Base-by-base conservation (phyloP, 1,284 basidiomycete species). In the Rhodotorula sp. region DNA sequence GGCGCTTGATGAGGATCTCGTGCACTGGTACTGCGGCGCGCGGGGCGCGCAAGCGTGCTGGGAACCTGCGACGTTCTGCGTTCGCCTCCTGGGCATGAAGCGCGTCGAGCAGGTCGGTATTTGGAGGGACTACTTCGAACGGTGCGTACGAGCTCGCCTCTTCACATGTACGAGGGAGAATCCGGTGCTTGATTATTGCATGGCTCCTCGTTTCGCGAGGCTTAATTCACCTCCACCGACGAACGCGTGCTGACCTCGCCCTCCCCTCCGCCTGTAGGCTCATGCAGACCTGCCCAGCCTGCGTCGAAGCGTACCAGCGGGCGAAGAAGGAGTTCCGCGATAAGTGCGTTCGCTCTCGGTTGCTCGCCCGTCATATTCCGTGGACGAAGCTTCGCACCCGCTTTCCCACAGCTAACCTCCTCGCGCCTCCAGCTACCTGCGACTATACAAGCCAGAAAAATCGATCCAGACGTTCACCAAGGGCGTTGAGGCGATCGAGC, bases 11-110 rank as follows among this genome's bases (percentile, higher is more conserved):
- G 36, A 32, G 8, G 34, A 15, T 12, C 32, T 72, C 27, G 75
- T 76, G 21, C 75, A 76, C 55, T 76, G 73, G 72, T 76, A 62
- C 64, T 76, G 75, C 46, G 75, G 75, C 21, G 57, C 62, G n/a
- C 63, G 41, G 3, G 75, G 75, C 6, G 70, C 72, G 2, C 53
- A 58, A 29, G 66, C n/a, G n/a, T 74, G 72, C 64, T 74, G 72
- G 72, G 66, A 71, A n/a, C 59, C 72, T 12, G 67, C 68, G 7
- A 67, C 67, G 27, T 72, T 74, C 22, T 64, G 71, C 48, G 64
- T 70, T 6, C 41, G 75, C 2, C 66, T 76, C 19, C 44, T 76
- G 50, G 68, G 67, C 29, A 72, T 72, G 67, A 76, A 74, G 68
- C 53, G 57, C 34, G 39, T 64, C 19, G 68, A 62, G 21, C 67